Evolutionary conservation across 495 filamentous ascomycete genomes (phyloP).

Genomic region (Parathielavia hyrcaniae): DNA sequence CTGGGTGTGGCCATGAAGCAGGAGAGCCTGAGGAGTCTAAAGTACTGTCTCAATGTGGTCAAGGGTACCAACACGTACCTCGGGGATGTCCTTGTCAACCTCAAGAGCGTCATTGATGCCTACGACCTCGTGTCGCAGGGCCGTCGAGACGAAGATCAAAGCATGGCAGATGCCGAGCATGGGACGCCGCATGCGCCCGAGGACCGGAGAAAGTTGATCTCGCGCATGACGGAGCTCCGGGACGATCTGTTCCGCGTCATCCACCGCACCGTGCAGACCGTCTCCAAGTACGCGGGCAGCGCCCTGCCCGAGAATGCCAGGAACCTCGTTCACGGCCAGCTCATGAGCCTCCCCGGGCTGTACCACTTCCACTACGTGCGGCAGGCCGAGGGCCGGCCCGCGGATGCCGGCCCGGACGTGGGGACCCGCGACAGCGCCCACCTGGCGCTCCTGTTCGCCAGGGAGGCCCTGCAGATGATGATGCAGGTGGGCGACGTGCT

Average conservation of each 20-base stretch:
- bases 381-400: conserved; percentile 43
- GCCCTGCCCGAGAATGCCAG: conserved; percentile 79
- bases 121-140: conserved; percentile 51
- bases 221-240: conserved; percentile 61
- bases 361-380: conserved; percentile 53
- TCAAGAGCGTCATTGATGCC: conserved; percentile 66
- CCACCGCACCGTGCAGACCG: conserved; percentile 66
- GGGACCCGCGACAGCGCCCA: conserved; percentile 50
- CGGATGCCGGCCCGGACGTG: conserved; percentile 31
- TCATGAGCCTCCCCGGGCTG: conserved; percentile 70
- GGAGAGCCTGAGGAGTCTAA: conserved; percentile 67
- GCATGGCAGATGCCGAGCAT: conserved; percentile 21
- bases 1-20: conserved; percentile 83
- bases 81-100: conserved; percentile 56
- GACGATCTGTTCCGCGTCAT: conserved; percentile 69
- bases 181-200: conserved; percentile 27
- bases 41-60: conserved; percentile 71
- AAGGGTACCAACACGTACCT: conserved; percentile 70
- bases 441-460: conserved; percentile 70
- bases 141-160: conserved; percentile 19
- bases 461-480: conserved; percentile 87
- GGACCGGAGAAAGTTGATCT: conserved; percentile 41
- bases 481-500: conserved; percentile 73
- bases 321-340: conserved; percentile 67
- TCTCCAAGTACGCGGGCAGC: conserved; percentile 77